phyloP scores from a whole-genome alignment of 805 yeast genomes.

The Maudiozyma barnettii region DNA sequence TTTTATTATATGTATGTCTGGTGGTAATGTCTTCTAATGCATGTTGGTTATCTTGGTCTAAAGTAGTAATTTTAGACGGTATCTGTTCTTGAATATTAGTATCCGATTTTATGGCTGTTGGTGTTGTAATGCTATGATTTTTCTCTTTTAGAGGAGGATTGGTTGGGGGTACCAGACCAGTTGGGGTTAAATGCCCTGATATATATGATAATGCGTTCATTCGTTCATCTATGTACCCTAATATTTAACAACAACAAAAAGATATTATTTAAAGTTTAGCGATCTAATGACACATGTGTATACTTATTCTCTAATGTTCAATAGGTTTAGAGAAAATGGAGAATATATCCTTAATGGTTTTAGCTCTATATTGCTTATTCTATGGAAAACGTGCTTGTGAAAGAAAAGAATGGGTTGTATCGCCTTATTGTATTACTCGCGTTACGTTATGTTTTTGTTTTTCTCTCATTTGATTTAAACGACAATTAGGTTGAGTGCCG shows the following conservation, averaged over 20 bases:
- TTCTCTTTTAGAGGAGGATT: background rate
- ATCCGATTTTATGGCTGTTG: background rate
- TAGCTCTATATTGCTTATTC: too few species aligned
- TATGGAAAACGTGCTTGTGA: too few species aligned
- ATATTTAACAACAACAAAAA: background rate
- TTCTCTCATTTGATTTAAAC: too few species aligned
- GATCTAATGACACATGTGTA: background rate
- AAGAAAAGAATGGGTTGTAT: too few species aligned
- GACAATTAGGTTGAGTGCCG: too few species aligned
- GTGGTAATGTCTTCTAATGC: background rate
- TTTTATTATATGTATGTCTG: background rate
- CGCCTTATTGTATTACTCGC: too few species aligned
- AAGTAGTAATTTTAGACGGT: too few species aligned
- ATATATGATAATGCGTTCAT: constrained; percentile 24
- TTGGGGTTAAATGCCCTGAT: constrained; percentile 15
- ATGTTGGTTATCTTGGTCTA: background rate
- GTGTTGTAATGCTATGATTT: background rate
- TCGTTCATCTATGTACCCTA: background rate
- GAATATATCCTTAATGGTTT: too few species aligned
- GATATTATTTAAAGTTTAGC: background rate
- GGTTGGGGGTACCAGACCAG: background rate
- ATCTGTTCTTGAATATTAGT: background rate
- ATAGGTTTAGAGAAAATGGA: too few species aligned
- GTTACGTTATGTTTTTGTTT: too few species aligned
- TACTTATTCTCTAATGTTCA: too few species aligned